Base-by-base conservation (phyloP, 441 rosid genomes). In the Lepidium campestre region DNA sequence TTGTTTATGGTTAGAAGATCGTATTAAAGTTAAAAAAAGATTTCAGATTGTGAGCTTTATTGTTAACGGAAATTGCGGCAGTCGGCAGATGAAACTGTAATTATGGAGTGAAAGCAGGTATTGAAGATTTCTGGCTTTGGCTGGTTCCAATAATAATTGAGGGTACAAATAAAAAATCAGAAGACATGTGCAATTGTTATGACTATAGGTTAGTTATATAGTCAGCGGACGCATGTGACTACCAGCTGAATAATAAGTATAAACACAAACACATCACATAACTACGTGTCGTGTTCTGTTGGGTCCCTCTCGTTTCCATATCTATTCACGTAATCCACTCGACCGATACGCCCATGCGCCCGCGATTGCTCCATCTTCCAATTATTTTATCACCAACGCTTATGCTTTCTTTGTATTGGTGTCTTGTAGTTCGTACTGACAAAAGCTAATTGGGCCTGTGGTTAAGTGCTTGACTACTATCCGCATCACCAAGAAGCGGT, bases 141-240 rank as follows among this genome's bases (percentile, higher is more conserved):
- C 35, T 65, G 67, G 62, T 66, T 65, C 19, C 57, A 58, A 58
- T 52, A 65, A 52, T 72, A 65, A 72, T 6, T 50, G 35, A 14
- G 39, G 14, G 12, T 48, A 32, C 34, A 49, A 49, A 50, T 18
- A 23, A 9, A 32, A 72, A 57, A 71, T 44, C 57, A 72, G 50
- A 50, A 27, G 5, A 46, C 75, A 71, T 71, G 75, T 71, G 75
- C 65, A 57, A 47, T 39, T 6, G 2, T 27, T 29, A 9, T 64
- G 70, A 57, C 59, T 64, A 55, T 20, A 48, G 40, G 39, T 20
- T 64, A 39, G 41, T 19, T 49, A 56, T 49, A 56, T 48, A 64
- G 70, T 64, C 75, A 64, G 70, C 27, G 47, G 48, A 15, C 58
- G 66, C 76, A 72, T 72, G 76, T 72, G 76, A 47, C 53, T 56